These are phyloP conservation scores for Saccharomycopsis fermentans DNA, from an alignment of 805 yeast genomes.

Conservation along the genomic window DNA sequence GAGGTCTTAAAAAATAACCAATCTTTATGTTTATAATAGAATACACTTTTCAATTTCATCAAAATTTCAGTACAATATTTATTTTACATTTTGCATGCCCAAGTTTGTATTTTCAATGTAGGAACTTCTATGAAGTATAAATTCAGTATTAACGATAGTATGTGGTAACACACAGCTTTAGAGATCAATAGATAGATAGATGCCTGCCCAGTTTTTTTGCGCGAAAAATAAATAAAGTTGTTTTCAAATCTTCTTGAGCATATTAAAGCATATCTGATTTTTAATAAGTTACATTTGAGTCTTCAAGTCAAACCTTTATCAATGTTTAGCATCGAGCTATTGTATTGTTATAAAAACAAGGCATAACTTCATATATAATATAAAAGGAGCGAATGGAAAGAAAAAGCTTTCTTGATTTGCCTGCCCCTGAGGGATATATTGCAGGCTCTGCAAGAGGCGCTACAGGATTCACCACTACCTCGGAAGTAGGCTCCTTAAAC, in stretches of 20 bases:
- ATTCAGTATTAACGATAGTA: too few species aligned
- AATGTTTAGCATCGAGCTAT: too few species aligned
- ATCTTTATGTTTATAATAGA: not conserved
- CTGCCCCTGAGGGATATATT: slow-evolving; percentile 82
- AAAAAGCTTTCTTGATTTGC: slow-evolving; percentile 64
- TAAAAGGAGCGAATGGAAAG: slow-evolving; percentile 32
- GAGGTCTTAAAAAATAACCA: slow-evolving; percentile 3
- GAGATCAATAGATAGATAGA: too few species aligned
- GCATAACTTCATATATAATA: not conserved
- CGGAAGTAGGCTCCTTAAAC: slow-evolving; percentile 38
- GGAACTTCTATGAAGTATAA: not conserved
- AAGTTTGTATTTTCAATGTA: not conserved
- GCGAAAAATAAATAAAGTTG: not conserved
- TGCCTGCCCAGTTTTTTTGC: not conserved
- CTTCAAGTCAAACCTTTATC: too few species aligned
- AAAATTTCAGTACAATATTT: not conserved
- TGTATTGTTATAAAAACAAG: not conserved
- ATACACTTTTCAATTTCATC: not conserved
- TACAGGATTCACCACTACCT: slow-evolving; percentile 80
- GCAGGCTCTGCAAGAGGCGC: slow-evolving; percentile 96
- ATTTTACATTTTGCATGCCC: not conserved
- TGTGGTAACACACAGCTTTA: too few species aligned
- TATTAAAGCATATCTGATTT: too few species aligned
- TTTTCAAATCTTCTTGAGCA: not conserved
- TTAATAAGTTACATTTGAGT: too few species aligned